Evolutionary conservation across 331 rosid species (phyloP).

Genomic region (Arachis monticola): DNA sequence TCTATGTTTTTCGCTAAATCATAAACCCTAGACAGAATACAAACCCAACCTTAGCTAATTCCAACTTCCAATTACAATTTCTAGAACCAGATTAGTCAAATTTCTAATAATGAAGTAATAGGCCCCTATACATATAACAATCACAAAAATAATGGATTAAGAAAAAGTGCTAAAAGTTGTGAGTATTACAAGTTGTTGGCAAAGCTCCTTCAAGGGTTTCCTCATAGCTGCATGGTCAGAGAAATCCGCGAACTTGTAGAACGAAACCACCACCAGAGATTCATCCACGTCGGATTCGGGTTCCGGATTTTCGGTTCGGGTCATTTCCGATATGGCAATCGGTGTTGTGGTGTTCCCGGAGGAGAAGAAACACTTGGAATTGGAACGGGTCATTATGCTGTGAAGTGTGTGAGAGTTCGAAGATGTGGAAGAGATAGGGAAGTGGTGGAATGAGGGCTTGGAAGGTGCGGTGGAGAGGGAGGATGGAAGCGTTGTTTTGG

Average conservation of each 20-base stretch:
- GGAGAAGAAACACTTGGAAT: slow-evolving; percentile 54
- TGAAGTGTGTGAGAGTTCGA: slow-evolving; percentile 31
- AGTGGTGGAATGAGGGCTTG: slow-evolving; percentile 27
- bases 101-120: too few species aligned
- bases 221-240: slow-evolving; percentile 72
- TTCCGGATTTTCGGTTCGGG: slow-evolving; percentile 22
- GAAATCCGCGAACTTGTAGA: slow-evolving; percentile 88
- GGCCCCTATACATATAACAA: too few species aligned
- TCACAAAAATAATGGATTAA: background rate
- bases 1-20: too few species aligned
- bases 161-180: background rate
- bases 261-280: slow-evolving; percentile 80
- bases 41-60: too few species aligned
- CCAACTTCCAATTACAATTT: background rate
- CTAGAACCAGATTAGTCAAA: background rate
- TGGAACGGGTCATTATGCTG: slow-evolving; percentile 47
- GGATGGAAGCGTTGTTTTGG: slow-evolving; percentile 29
- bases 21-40: too few species aligned
- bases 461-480: background rate
- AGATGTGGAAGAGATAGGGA: slow-evolving; percentile 22
- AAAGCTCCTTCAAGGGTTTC: slow-evolving; percentile 77
- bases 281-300: slow-evolving; percentile 30
- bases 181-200: slow-evolving; percentile 74
- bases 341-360: slow-evolving; percentile 34
- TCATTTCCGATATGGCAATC: slow-evolving; percentile 32